Base-by-base conservation (phyloP, 345 rosid species). In the Garcia nutans region DNA sequence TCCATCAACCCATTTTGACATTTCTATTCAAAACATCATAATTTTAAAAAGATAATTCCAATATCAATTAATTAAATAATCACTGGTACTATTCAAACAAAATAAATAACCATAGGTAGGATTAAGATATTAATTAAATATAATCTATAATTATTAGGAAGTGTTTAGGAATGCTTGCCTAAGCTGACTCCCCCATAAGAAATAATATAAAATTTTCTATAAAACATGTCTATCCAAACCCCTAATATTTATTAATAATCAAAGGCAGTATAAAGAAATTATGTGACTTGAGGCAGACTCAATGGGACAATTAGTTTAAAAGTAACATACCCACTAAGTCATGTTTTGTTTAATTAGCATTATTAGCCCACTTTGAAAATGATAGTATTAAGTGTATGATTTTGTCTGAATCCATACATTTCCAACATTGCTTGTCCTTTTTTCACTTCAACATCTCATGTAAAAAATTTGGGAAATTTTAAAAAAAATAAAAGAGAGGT, bases 231-330 rank as follows among this genome's bases (percentile, higher is more conserved):
- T 64, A 31, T 64, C 4, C 37, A 54, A 20, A 72, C 23, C 47
- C 22, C 23, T 24, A 10, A n/a, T n/a, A n/a, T n/a, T 62, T 50
- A 28, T 28, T 23, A 45, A 61, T 24, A 50, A 60, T 41, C 59
- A 58, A 47, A 28, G 26, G 1, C 17, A 42, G 2, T 9, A 44
- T 10, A 3, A 42, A 55, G 67, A 62, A 33, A 15, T 37, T 74
- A 76, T 82, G 79, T 78, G 84, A 54, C 84, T 82, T 82, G 10
- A 16, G 58, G 42, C 28, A 58, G 26, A 83, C 79, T 78, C 80
- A 62, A 77, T 54, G 52, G 66, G 59, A 28, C 73, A 77, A 70
- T 67, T 70, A 70, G 76, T 79, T 77, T 37, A 24, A 73, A 83
- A 83, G 86, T 22, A 47, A 66, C 23, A 76, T 67, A 82, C 71